Percentiles rank a stretch among this genome's conserved stretches.
phyloP scores from a whole-genome alignment of 345 rosid genomes.

The Cardamine resedifolia region DNA sequence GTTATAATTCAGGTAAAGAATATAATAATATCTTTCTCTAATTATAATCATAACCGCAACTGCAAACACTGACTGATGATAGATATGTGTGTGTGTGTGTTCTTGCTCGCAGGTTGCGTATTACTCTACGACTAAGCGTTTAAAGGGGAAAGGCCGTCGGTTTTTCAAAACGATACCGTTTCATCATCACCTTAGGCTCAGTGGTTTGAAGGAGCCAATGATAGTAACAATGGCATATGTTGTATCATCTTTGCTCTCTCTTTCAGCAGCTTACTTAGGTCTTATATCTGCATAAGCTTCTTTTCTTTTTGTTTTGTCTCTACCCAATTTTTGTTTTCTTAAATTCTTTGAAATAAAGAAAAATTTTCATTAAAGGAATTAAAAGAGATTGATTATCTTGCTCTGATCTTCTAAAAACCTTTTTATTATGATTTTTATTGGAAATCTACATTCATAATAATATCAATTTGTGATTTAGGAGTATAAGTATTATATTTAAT shows the following conservation, averaged over 20 bases:
- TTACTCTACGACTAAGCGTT: conserved; percentile 29
- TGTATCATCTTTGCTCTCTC: conserved; percentile 35
- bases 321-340: conserved; percentile 8
- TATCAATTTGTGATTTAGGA: background rate
- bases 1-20: conserved; percentile 63
- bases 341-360: background rate
- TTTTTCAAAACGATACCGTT: conserved; percentile 36
- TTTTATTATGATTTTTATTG: background rate
- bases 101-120: conserved; percentile 24
- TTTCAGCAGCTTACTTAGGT: conserved; percentile 39
- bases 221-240: conserved; percentile 38
- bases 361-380: too few species aligned
- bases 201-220: conserved; percentile 34
- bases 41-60: background rate
- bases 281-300: conserved; percentile 33
- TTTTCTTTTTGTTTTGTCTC: background rate
- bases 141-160: conserved; percentile 32
- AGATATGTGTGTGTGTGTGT: background rate
- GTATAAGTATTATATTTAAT: background rate
- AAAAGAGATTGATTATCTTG: background rate
- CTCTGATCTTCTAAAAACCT: background rate
- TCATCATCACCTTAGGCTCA: conserved; percentile 37
- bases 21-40: background rate
- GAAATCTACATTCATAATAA: too few species aligned
- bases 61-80: background rate